Base-by-base conservation (phyloP, 495 filamentous ascomycete species). In the Xylaria grammica region DNA sequence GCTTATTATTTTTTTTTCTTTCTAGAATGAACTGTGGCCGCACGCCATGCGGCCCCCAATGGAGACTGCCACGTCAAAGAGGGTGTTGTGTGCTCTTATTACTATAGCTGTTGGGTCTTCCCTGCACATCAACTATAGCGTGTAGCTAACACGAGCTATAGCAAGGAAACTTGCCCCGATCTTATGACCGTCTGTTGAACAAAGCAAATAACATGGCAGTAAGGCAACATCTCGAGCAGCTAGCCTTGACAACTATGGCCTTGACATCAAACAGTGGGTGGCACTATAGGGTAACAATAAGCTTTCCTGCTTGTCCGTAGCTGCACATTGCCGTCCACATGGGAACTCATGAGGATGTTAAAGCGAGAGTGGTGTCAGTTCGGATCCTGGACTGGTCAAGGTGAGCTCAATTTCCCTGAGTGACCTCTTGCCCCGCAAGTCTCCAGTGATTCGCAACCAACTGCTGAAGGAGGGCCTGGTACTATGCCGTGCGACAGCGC, bases 271-370 rank as follows among this genome's bases (percentile, higher is more conserved):
- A 51, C 55, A 49, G 30, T 51, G 56, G 65, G 51, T 44, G 48
- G 42, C 48, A 52, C 49, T 63, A 65, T 54, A 32, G 60, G 55
- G 38, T 63, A 64, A 57, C 69, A 62, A 54, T 67, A 69, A 64
- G 51, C 69, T 64, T 68, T 53, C 69, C 67, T 48, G 65, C 56
- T 68, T 69, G 56, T 56, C 59, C 58, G 62, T 58, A 67, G 67
- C 65, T 72, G 69, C 69, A 68, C 64, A 63, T 53, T 72, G 65
- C 72, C 72, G 67, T 72, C 67, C 60, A 59, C 63, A 61, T 74
- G 63, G 67, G 62, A 65, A 66, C 68, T 74, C 61, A 50, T 57
- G 62, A 64, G 42, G 20, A 50, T 34, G 19, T 30, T 44, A 64
- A 50, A 51, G 62, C 20, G 19, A 58, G 22, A 62, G 72, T 74